A percentile compares a stretch with the other conserved stretches of the same genome.
Evolutionary conservation across 345 rosid species (phyloP).

Genomic region (Pugionium cornutum): DNA sequence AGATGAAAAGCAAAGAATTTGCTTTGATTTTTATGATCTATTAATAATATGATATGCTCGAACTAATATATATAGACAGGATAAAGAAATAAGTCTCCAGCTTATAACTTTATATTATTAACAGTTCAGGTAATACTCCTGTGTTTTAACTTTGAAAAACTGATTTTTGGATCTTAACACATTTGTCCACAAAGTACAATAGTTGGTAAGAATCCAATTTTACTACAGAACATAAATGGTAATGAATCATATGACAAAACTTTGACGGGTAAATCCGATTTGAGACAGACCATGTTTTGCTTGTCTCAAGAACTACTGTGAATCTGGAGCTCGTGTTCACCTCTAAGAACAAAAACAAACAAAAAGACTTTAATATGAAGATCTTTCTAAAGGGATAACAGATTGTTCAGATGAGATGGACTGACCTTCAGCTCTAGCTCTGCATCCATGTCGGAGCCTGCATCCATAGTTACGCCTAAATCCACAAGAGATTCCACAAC

Average conservation of each 20-base stretch:
- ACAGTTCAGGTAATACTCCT: too few relatives aligned
- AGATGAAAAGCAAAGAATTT: too few relatives aligned
- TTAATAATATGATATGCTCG: too few relatives aligned
- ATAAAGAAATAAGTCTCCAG: too few relatives aligned
- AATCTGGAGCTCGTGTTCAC: conserved; percentile 68
- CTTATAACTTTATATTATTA: too few relatives aligned
- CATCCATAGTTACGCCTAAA: conserved; percentile 48
- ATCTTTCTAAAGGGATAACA: neutral
- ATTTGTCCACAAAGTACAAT: neutral
- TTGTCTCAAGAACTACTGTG: conserved; percentile 21
- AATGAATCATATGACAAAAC: conserved; percentile 33
- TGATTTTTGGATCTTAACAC: neutral
- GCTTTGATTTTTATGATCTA: too few relatives aligned
- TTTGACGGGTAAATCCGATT: conserved; percentile 3
- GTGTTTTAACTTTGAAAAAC: neutral
- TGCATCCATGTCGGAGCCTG: conserved; percentile 38
- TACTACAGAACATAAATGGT: conserved; percentile 10
- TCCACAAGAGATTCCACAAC: conserved; percentile 57
- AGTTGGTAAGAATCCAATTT: too few relatives aligned
- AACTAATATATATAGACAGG: too few relatives aligned
- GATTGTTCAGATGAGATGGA: neutral
- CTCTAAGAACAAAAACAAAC: conserved; percentile 39
- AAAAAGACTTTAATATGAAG: neutral
- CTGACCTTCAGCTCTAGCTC: conserved; percentile 68
- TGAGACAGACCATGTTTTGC: neutral